A percentile compares a stretch with the other conserved stretches of the same genome.
These are phyloP conservation scores for Hanseniaspora jakobsenii DNA, from an alignment of 805 yeast species.

Conservation along the genomic window DNA sequence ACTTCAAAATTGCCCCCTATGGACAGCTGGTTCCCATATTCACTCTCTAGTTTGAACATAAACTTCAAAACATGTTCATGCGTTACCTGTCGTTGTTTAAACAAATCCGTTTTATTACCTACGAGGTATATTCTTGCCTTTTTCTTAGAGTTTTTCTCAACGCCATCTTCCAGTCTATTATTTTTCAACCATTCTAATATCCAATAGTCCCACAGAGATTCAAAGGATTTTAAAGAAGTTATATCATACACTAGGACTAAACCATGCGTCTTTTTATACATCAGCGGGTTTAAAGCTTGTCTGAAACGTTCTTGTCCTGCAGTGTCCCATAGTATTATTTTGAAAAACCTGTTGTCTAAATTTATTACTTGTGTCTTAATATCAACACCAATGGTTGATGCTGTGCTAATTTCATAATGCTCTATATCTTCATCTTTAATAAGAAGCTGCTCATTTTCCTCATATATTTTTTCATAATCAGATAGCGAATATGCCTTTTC, in stretches of 20 bases:
- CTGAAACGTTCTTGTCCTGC: constrained; percentile 42
- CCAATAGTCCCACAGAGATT: constrained; percentile 33
- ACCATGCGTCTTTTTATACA: constrained; percentile 39
- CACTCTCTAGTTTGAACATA: constrained; percentile 25
- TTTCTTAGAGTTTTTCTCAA: constrained; percentile 19
- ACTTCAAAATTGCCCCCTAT: constrained; percentile 37
- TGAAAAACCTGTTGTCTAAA: constrained; percentile 34
- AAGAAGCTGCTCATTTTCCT: constrained; percentile 14
- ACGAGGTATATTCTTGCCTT: constrained; percentile 30
- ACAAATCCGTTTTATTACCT: constrained; percentile 36
- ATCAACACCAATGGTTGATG: constrained; percentile 38
- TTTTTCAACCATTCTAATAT: constrained; percentile 32
- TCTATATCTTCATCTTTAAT: constrained; percentile 27
- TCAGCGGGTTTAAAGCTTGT: constrained; percentile 34
- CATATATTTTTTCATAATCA: constrained; percentile 26
- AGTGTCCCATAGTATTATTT: constrained; percentile 39
- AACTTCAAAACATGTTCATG: constrained; percentile 31
- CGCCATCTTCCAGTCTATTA: constrained; percentile 21
- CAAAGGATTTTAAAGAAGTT: constrained; percentile 30
- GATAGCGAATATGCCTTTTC: constrained; percentile 24
- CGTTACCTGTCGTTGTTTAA: constrained; percentile 29
- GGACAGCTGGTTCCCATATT: constrained; percentile 23
- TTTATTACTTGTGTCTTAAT: constrained; percentile 34
- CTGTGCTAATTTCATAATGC: constrained; percentile 23
- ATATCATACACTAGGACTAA: constrained; percentile 36